These are phyloP conservation scores for Fusarium sp. DNA, from an alignment of 2,329 filamentous ascomycete species.

Conservation along the genomic window DNA sequence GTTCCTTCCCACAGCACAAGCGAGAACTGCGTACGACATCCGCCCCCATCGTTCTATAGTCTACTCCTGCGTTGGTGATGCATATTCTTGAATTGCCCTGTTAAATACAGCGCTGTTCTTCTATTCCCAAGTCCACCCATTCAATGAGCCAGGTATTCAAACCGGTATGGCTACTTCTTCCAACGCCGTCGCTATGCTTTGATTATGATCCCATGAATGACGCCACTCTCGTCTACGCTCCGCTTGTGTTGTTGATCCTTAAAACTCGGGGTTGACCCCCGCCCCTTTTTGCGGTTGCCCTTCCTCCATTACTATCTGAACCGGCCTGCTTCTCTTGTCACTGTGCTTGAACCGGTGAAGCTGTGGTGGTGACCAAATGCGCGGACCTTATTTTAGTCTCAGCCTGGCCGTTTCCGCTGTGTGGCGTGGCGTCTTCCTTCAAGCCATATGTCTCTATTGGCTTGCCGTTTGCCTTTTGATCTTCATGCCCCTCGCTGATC, in stretches of 20 bases:
- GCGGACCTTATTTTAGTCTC: constrained; percentile 24
- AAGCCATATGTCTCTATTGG: constrained; percentile 14
- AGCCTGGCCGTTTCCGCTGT: constrained; percentile 7
- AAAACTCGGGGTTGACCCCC: background rate
- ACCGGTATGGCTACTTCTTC: constrained; percentile 6
- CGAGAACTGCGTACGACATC: constrained; percentile 5
- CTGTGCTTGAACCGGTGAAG: constrained; percentile 3
- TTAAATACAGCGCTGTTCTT: background rate
- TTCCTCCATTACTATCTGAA: background rate
- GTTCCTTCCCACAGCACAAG: constrained; percentile 1
- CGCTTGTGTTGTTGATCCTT: background rate
- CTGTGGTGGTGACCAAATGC: constrained; percentile 2
- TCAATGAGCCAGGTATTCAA: constrained; percentile 10
- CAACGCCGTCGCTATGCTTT: constrained; percentile 41
- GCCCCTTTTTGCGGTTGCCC: background rate
- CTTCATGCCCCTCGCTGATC: constrained; percentile 18
- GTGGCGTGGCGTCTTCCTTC: constrained; percentile 18
- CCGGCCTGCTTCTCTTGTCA: background rate
- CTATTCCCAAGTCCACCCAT: background rate
- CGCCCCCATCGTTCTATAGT: background rate
- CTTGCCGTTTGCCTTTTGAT: constrained; percentile 9
- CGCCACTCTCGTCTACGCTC: background rate
- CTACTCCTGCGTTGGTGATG: constrained; percentile 3
- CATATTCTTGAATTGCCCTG: background rate
- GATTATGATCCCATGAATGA: constrained; percentile 13